phyloP scores from a whole-genome alignment of 1,284 basidiomycete species.

The Melampsora larici-populina region DNA sequence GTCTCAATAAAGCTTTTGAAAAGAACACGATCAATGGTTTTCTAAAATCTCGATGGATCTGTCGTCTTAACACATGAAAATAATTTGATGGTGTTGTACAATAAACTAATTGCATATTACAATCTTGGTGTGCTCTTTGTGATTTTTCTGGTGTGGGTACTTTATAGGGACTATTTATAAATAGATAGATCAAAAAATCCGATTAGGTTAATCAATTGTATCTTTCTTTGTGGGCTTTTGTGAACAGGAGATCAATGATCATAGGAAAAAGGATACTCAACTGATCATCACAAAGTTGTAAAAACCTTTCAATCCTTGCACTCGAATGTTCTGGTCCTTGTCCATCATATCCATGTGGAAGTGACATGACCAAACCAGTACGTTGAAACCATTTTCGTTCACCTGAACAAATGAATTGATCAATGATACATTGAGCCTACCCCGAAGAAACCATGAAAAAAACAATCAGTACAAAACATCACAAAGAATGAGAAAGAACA shows the following conservation, averaged over 20 bases:
- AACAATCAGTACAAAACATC: neutral
- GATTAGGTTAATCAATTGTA: no score
- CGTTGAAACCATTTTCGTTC: constrained; percentile 98
- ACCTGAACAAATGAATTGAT: constrained; percentile 96
- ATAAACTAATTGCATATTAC: constrained; percentile 99
- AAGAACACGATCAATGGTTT: constrained; percentile 82
- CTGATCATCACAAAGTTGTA: constrained; percentile 97
- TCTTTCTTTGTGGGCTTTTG: no score
- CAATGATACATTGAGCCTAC: constrained; percentile 88
- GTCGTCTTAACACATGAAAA: constrained; percentile 83
- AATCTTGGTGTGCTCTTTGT: constrained; percentile 95
- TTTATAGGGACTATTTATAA: constrained; percentile 62
- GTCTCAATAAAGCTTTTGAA: constrained; percentile 77
- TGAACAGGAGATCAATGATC: no score
- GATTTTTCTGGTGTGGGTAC: constrained; percentile 87
- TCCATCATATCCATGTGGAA: constrained; percentile 93
- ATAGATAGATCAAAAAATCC: no score
- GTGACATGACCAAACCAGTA: constrained; percentile 81
- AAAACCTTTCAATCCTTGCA: constrained; percentile 90
- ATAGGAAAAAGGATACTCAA: constrained; percentile 60
- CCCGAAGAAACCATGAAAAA: constrained; percentile 14
- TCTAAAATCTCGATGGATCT: constrained; percentile 92
- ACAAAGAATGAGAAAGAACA: neutral
- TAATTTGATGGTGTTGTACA: constrained; percentile 60
- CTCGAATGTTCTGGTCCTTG: constrained; percentile 99